Percentiles rank a stretch among this genome's conserved stretches.
These are phyloP conservation scores for Clonostachys byssicola DNA, from an alignment of 2,329 filamentous ascomycete species.

Conservation along the genomic window DNA sequence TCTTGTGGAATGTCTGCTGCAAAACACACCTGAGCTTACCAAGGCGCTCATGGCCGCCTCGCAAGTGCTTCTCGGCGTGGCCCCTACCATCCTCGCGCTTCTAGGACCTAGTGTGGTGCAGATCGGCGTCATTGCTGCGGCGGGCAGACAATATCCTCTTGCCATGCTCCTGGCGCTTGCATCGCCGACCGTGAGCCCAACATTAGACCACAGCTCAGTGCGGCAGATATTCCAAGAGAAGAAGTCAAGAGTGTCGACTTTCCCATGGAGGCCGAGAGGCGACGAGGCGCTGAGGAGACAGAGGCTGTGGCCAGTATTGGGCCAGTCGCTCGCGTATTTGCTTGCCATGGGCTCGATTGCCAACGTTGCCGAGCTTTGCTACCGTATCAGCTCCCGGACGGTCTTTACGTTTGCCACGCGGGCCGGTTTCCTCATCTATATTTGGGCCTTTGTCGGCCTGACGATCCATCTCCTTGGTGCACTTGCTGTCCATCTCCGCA, in stretches of 20 bases:
- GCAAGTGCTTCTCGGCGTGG: not conserved
- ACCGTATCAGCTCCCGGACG: not conserved
- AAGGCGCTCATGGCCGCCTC: constrained; percentile 1
- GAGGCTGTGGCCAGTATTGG: too few species aligned
- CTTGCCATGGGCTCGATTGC: not conserved
- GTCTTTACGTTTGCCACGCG: not conserved
- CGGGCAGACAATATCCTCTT: too few species aligned
- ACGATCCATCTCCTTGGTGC: not conserved
- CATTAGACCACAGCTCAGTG: too few species aligned
- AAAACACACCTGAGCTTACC: not conserved
- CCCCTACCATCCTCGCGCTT: not conserved
- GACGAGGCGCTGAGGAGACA: too few species aligned
- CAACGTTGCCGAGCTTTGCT: not conserved
- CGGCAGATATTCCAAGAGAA: too few species aligned
- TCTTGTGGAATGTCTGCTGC: constrained; percentile 1
- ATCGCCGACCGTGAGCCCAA: too few species aligned
- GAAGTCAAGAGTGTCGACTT: too few species aligned
- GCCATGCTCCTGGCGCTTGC: too few species aligned
- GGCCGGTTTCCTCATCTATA: not conserved
- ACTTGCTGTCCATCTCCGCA: too few species aligned
- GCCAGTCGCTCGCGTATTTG: too few species aligned
- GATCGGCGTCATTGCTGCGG: not conserved
- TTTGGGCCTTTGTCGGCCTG: constrained; percentile 1
- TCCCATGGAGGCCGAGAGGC: too few species aligned
- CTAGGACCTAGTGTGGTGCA: constrained; percentile 1